phyloP scores from a whole-genome alignment of 805 yeast genomes.

The Kockiozyma suomiensis region DNA sequence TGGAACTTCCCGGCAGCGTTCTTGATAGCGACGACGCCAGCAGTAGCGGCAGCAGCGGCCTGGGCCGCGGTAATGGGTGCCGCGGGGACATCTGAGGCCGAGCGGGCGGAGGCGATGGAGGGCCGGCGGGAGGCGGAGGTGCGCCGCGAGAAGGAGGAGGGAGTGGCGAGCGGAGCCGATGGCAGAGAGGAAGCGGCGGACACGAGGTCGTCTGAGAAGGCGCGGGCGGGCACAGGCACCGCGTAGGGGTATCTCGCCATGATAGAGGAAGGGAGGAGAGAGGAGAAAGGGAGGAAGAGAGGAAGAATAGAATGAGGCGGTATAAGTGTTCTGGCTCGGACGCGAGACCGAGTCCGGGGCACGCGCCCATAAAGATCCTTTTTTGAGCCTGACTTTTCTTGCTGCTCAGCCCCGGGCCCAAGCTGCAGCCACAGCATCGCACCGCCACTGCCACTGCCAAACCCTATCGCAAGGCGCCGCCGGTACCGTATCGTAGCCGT shows the following conservation, averaged over 20 bases:
- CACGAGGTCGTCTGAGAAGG: slow-evolving; percentile 7
- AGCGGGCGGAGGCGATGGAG: slow-evolving; percentile 1
- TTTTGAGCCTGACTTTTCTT: neutral
- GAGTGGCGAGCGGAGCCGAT: neutral
- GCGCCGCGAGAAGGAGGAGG: neutral
- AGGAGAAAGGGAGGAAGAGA: neutral
- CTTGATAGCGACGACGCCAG: slow-evolving; percentile 37
- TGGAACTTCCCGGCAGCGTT: slow-evolving; percentile 53
- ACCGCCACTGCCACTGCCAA: slow-evolving; percentile 12
- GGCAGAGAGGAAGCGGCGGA: neutral
- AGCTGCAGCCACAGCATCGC: slow-evolving; percentile 6
- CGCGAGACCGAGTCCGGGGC: slow-evolving; percentile 5
- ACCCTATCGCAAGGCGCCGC: neutral
- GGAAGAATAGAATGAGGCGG: neutral
- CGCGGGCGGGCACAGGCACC: slow-evolving; percentile 4
- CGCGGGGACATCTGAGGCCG: neutral
- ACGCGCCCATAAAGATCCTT: slow-evolving; percentile 4
- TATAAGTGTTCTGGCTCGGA: neutral
- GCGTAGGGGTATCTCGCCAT: neutral
- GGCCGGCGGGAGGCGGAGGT: slow-evolving; percentile 1
- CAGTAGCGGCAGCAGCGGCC: slow-evolving; percentile 24
- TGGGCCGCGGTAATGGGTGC: slow-evolving; percentile 10
- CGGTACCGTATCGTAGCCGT: neutral
- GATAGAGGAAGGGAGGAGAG: neutral
- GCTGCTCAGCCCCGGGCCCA: slow-evolving; percentile 8